Base-by-base conservation (phyloP, 2,329 filamentous ascomycete species). In the Stachybotrys chlorohalonatus region DNA sequence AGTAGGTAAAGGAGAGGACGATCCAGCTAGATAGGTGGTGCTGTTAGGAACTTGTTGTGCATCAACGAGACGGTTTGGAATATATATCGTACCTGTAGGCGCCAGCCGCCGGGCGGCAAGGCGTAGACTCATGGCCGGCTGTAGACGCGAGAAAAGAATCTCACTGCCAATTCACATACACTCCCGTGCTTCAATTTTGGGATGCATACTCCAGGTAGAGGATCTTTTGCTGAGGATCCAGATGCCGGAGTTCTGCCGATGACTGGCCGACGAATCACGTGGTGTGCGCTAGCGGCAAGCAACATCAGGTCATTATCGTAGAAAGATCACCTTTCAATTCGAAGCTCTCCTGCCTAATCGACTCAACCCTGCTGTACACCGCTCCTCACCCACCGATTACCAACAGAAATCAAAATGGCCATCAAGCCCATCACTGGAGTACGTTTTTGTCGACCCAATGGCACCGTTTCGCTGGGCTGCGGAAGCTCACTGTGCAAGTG, bases 21-120 rank as follows among this genome's bases (percentile, higher is more conserved):
- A 58, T 54, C 55, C 64, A 54, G 64, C 62, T 64, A 53, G 56
- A 51, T 6, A 49, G 32, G 45, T 31, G 16, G 49, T 52, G 52
- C 49, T 47, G 54, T 57, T 55, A 57, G 49, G 45, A 17, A 54
- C 56, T 53, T 49, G 16, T 31, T 31, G 48, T 53, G 63, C 59
- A 63, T 64, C 60, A 59, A 55, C 1, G 32, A n/a, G 52, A 16
- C 50, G 39, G 52, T 45, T 47, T 39, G 31, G 51, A 55, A n/a
- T 36, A 30, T 51, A 49, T 16, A 53, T 32, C 76, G 55, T 77
- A 89, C 86, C 82, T 68, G 78, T 75, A 65, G 76, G 74, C 54
- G 79, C 75, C 62, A 86, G 73, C 73, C 80, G 81, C 74, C 82
- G 74, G 63, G 83, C 76, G 62, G 85, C 83, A 66, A 84, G 73